Conservation (phyloP, 2,329 filamentous ascomycete genomes). For the Dothistroma septosporum region DNA sequence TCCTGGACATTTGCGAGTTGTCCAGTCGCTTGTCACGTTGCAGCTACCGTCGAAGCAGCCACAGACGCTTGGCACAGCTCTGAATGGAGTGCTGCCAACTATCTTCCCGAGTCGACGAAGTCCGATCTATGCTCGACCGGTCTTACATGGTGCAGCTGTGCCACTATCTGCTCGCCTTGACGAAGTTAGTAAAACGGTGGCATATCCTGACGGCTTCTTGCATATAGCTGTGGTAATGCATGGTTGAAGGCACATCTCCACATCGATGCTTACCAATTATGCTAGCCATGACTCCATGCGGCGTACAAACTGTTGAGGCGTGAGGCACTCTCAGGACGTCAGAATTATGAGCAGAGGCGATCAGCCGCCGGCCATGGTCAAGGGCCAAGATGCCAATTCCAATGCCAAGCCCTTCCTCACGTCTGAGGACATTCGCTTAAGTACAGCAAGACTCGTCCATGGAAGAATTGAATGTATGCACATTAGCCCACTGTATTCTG, state of each 20-base stretch:
- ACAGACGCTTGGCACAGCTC: slow-evolving; percentile 70
- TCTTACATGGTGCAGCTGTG: slow-evolving; percentile 79
- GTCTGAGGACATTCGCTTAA: no score
- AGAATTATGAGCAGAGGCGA: no score
- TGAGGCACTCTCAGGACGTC: background rate
- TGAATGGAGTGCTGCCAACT: slow-evolving; percentile 70
- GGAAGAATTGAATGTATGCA: no score
- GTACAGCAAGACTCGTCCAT: no score
- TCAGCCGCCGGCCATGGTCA: no score
- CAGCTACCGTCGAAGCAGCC: slow-evolving; percentile 45
- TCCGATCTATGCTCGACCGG: slow-evolving; percentile 74
- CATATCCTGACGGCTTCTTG: slow-evolving; percentile 90
- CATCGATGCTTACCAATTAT: background rate
- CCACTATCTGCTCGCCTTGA: slow-evolving; percentile 76
- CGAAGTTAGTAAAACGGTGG: slow-evolving; percentile 74
- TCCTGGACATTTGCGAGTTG: slow-evolving; percentile 44
- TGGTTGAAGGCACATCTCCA: slow-evolving; percentile 34
- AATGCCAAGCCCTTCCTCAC: no score
- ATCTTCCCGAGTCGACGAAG: slow-evolving; percentile 85
- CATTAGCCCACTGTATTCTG: no score
- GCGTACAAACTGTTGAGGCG: background rate
- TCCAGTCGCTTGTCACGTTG: slow-evolving; percentile 69
- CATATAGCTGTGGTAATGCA: slow-evolving; percentile 76
- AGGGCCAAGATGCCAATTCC: no score
- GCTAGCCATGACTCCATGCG: no score